These are phyloP conservation scores for Paramecium bursaria DNA, from an alignment of 73 alveolate genomes.

Conservation along the genomic window DNA sequence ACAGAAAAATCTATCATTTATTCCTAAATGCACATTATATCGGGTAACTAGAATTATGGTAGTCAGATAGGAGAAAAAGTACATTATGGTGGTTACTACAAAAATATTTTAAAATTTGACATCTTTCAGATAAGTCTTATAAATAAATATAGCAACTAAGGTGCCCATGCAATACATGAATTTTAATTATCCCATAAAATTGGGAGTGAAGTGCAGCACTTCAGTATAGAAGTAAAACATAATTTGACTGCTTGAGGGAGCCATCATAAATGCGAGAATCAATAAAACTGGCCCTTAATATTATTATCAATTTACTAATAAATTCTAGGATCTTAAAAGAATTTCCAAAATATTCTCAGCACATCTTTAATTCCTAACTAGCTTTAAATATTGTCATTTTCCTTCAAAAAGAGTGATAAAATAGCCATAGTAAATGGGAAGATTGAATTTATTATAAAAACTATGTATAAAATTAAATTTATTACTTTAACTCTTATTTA, in stretches of 20 bases:
- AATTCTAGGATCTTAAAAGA: background rate
- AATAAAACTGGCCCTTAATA: slow-evolving; percentile 27
- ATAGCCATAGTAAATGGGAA: slow-evolving; percentile 16
- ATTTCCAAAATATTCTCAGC: slow-evolving; percentile 10
- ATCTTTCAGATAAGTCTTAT: slow-evolving; percentile 73
- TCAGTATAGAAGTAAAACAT: slow-evolving; percentile 46
- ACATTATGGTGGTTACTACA: slow-evolving; percentile 68
- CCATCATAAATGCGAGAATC: slow-evolving; percentile 27
- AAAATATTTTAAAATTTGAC: slow-evolving; percentile 72
- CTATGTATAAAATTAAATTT: too few relatives aligned
- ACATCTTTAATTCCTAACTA: slow-evolving; percentile 1
- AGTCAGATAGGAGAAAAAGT: slow-evolving; percentile 61
- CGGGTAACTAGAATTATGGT: slow-evolving; percentile 74
- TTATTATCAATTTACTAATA: too few relatives aligned
- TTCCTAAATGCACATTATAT: slow-evolving; percentile 65
- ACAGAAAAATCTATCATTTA: slow-evolving; percentile 69
- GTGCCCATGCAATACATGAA: slow-evolving; percentile 53
- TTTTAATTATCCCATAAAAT: slow-evolving; percentile 32
- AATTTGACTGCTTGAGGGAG: slow-evolving; percentile 34
- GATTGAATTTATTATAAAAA: slow-evolving; percentile 2
- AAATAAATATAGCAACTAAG: slow-evolving; percentile 74
- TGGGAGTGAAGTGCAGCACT: slow-evolving; percentile 21
- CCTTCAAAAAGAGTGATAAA: slow-evolving; percentile 73
- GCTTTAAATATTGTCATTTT: slow-evolving; percentile 63
- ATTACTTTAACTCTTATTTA: slow-evolving; percentile 48